Base-by-base conservation (phyloP, 1,284 basidiomycete species). In the Ganoderma leucocontextum region DNA sequence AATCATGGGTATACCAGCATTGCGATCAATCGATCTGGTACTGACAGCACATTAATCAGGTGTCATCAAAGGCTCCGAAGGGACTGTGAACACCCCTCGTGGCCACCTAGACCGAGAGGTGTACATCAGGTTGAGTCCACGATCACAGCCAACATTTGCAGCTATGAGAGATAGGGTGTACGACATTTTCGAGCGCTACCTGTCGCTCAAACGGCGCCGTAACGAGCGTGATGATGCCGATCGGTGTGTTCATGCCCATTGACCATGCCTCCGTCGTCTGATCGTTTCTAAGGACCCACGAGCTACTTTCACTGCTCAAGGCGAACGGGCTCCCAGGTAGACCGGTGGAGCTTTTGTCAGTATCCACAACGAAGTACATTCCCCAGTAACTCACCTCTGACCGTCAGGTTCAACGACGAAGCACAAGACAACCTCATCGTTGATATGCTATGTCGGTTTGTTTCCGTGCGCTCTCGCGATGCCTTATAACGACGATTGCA, bases 371-470 rank as follows among this genome's bases (percentile, higher is more conserved):
- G 8, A 12, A 22, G 22, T 3, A 47, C 10, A 4, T 7, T 47
- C 44, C n/a, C n/a, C n/a, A n/a, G n/a, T n/a, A n/a, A 22, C n/a
- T 47, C 7, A 47, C n/a, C n/a, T 10, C 44, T 22, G 8, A 17
- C n/a, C 15, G 38, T 22, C 60, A 91, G 91, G 19, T 93, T 91
- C 75, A 82, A 93, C 1, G 92, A 94, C 65, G 92, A 94, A 77
- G 88, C 85, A 0, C 91, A 94, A 75, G 92, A 94, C 70, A 91
- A 91, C 69, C 78, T 92, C 0, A 78, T 93, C 17, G 85, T 92
- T 38, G 92, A 94, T 73, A 82, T 87, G 5, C 19, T 59, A 4
- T 19, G 66, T 67, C 44, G 22, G 44, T 17, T 12, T n/a, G 5
- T 7, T 19, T 36, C 8, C 4, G 6, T 36, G 15, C 7, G 4